These are phyloP conservation scores for Strobilomyces dryophilus DNA, from an alignment of 768 basidiomycete species.

Conservation along the genomic window DNA sequence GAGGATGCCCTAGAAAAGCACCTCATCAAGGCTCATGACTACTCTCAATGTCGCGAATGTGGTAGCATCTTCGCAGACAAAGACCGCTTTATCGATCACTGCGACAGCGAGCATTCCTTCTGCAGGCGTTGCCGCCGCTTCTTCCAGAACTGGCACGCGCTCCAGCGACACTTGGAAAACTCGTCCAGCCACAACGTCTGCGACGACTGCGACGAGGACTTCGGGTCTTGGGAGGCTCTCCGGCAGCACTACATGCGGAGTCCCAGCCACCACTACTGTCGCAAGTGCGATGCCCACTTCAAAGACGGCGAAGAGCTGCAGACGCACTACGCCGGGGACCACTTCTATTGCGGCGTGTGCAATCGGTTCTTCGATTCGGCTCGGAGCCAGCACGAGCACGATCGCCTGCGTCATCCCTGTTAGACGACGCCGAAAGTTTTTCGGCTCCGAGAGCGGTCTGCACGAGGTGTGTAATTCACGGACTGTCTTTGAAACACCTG, in stretches of 20 bases:
- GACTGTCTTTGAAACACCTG: not conserved
- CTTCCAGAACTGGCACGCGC: constrained; percentile 30
- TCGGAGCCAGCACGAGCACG: constrained; percentile 48
- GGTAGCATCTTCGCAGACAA: no score
- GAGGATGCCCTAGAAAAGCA: not conserved
- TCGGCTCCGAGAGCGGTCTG: constrained; percentile 28
- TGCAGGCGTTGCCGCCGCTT: constrained; percentile 38
- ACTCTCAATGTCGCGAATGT: no score
- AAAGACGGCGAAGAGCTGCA: constrained; percentile 29
- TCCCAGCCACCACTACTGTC: constrained; percentile 48
- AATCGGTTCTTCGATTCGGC: constrained; percentile 33
- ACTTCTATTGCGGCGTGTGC: constrained; percentile 44
- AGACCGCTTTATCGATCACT: no score
- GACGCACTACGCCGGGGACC: constrained; percentile 37
- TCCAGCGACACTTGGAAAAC: constrained; percentile 33
- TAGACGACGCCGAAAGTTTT: constrained; percentile 41
- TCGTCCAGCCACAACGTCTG: constrained; percentile 44
- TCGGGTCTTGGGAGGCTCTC: constrained; percentile 34
- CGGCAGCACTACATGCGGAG: constrained; percentile 53
- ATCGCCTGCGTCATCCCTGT: constrained; percentile 40
- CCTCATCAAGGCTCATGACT: no score
- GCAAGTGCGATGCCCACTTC: constrained; percentile 45
- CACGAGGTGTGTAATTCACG: constrained; percentile 5
- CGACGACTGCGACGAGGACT: constrained; percentile 43
- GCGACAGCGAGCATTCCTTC: no score